Evolutionary conservation across 2,329 filamentous ascomycete species (phyloP).

Genomic region (Fusarium floridanum): DNA sequence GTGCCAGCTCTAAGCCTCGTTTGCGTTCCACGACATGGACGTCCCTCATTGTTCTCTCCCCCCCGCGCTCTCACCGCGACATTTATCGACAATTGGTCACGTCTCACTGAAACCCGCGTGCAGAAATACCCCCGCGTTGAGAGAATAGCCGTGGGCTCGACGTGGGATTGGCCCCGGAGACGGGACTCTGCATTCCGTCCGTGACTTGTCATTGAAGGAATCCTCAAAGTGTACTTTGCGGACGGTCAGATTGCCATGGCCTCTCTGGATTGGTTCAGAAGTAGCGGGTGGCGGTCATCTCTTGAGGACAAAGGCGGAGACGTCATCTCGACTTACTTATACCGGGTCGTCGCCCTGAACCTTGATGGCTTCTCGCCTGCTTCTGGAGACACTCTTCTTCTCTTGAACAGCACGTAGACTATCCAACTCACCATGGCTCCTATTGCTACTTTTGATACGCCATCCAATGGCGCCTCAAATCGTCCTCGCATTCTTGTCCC

Average conservation of each 20-base stretch:
- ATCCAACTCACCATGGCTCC: constrained; percentile 44
- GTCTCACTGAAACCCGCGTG: constrained; percentile 11
- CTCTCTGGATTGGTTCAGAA: constrained; percentile 30
- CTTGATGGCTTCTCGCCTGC: constrained; percentile 15
- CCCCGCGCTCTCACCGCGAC: not conserved
- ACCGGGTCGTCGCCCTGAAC: constrained; percentile 21
- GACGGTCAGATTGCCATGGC: constrained; percentile 27
- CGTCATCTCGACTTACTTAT: constrained; percentile 40
- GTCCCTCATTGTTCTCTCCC: not conserved
- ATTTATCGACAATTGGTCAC: not conserved
- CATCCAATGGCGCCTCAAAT: constrained; percentile 16
- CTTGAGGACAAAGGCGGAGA: constrained; percentile 29
- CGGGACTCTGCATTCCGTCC: constrained; percentile 23
- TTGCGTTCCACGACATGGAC: not conserved
- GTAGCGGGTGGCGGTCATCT: constrained; percentile 33
- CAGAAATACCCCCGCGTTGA: constrained; percentile 30
- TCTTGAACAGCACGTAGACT: constrained; percentile 1
- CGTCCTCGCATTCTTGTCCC: constrained; percentile 74
- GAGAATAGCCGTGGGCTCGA: constrained; percentile 22
- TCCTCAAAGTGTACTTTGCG: constrained; percentile 27
- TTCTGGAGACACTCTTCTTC: constrained; percentile 23
- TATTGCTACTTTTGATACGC: constrained; percentile 43
- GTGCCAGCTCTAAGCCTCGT: constrained; percentile 1
- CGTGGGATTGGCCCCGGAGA: constrained; percentile 17
- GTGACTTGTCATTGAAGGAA: constrained; percentile 30